phyloP scores from a whole-genome alignment of 352 stramenopile species.

The Pythium angustatum region DNA sequence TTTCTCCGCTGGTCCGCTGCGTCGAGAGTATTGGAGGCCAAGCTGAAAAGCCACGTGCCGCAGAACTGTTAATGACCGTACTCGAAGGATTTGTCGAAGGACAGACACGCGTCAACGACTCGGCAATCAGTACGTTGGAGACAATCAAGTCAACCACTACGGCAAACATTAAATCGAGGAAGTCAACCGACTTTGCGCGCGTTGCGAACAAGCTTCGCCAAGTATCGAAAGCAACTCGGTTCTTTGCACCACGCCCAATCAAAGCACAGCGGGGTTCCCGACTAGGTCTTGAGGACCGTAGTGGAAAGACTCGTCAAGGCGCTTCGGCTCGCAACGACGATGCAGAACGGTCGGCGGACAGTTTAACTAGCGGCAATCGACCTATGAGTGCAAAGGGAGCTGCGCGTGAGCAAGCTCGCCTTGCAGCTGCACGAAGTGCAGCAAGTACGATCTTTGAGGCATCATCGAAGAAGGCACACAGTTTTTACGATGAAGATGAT shows the following conservation, averaged over 20 bases:
- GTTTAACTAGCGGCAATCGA: conserved; percentile 2
- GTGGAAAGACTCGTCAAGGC: not conserved
- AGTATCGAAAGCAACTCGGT: conserved; percentile 47
- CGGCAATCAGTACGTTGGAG: conserved; percentile 46
- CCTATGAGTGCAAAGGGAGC: conserved; percentile 68
- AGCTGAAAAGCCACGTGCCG: conserved; percentile 63
- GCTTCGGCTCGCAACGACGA: not conserved
- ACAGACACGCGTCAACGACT: conserved; percentile 55
- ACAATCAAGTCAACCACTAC: conserved; percentile 45
- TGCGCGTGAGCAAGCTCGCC: conserved; percentile 43
- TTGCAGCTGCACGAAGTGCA: conserved; percentile 46
- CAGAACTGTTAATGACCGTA: conserved; percentile 68
- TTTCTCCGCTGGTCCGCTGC: conserved; percentile 57
- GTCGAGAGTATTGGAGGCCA: conserved; percentile 40
- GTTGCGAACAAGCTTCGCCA: conserved; percentile 71
- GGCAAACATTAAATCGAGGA: conserved; percentile 57
- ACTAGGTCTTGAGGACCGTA: not conserved
- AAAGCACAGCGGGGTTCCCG: conserved; percentile 13
- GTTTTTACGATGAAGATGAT: conserved; percentile 74
- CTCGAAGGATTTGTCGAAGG: conserved; percentile 53
- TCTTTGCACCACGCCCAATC: conserved; percentile 50
- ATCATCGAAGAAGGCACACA: conserved; percentile 64
- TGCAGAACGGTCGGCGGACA: not conserved
- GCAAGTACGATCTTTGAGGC: conserved; percentile 38
- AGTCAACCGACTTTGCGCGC: conserved; percentile 65